Evolutionary conservation across 1,139 yeast species (phyloP).

Genomic region (Hemisphaericaspora xylanilytica): DNA sequence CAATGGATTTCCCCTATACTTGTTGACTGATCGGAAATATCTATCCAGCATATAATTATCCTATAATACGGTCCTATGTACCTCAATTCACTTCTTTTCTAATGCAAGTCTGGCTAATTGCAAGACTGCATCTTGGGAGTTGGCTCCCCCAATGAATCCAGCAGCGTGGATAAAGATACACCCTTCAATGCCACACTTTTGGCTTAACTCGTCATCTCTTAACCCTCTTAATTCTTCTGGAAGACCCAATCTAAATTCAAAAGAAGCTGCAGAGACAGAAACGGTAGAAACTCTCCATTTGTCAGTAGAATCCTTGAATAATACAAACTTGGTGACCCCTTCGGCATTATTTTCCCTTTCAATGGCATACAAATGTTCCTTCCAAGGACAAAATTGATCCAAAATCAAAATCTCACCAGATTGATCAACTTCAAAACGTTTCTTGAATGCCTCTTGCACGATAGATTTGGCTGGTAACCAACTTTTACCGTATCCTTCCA

Average conservation of each 20-base stretch:
- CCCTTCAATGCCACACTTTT: conserved; percentile 73
- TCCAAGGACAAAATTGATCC: conserved; percentile 86
- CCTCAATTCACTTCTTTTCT: conserved; percentile 5
- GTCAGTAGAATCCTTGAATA: conserved; percentile 69
- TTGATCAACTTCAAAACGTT: conserved; percentile 51
- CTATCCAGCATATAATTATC: too few relatives aligned
- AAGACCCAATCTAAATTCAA: conserved; percentile 80
- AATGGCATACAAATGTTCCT: conserved; percentile 77
- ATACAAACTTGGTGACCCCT: conserved; percentile 69
- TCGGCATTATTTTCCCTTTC: conserved; percentile 59
- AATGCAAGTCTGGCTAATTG: conserved; percentile 60
- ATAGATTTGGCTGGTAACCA: conserved; percentile 89
- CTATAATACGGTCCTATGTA: too few relatives aligned
- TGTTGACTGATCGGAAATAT: too few relatives aligned
- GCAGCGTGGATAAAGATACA: conserved; percentile 94
- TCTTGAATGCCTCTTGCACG: conserved; percentile 66
- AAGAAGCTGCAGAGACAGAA: conserved; percentile 68
- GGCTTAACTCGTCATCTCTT: conserved; percentile 77
- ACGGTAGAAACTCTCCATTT: conserved; percentile 94
- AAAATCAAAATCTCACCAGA: conserved; percentile 75
- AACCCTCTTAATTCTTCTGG: conserved; percentile 94
- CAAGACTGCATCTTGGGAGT: conserved; percentile 73
- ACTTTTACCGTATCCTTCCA: conserved; percentile 72
- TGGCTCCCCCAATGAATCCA: conserved; percentile 96
- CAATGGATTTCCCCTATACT: too few relatives aligned